Base-by-base conservation (phyloP, 129 eudicot genomes). In the Saposhnikovia divaricata region DNA sequence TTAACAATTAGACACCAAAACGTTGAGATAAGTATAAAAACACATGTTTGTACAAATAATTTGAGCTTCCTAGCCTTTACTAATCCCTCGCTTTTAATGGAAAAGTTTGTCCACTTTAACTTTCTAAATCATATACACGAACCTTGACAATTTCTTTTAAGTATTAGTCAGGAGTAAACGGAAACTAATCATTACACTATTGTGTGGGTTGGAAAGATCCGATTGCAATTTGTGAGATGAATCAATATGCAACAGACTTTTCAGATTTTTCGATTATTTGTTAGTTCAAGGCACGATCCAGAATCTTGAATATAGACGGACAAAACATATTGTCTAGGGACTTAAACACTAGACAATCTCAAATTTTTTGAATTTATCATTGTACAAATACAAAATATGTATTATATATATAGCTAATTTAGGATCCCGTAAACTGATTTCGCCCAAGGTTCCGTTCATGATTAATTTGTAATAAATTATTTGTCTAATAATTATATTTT, bases 141-240 rank as follows among this genome's bases (percentile, higher is more conserved):
- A 71, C 46, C 75, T 71, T 71, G 75, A 71, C 75, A 6, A 70
- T 70, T 70, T 70, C 4, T 34, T 16, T 37, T 18, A 18, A 38
- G 46, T 31, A 1, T 37, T 71, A 19, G 75, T 39, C 44, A 69
- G 27, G n/a, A 71, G 75, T 71, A 18, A 39, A 39, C 73, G 43
- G 34, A 31, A 68, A 31, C 73, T 68, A 68, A 68, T 68, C 18
- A 68, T 68, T 68, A 68, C 43, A 31, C 23, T 12, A 13, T 28
- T 68, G 39, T 68, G 42, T 68, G 73, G 73, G 73, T 68, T 68
- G 73, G 73, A 15, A 25, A 14, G 72, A 66, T 66, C 9, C 31
- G 40, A 28, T 66, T 66, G 38, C 40, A 11, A 66, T 66, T 23
- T 66, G 42, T 38, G 28, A 19, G 63, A 55, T 57, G 28, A 57